Evolutionary conservation across 768 basidiomycete species (phyloP).

Genomic region (Leucocoprinus birnbaumii): DNA sequence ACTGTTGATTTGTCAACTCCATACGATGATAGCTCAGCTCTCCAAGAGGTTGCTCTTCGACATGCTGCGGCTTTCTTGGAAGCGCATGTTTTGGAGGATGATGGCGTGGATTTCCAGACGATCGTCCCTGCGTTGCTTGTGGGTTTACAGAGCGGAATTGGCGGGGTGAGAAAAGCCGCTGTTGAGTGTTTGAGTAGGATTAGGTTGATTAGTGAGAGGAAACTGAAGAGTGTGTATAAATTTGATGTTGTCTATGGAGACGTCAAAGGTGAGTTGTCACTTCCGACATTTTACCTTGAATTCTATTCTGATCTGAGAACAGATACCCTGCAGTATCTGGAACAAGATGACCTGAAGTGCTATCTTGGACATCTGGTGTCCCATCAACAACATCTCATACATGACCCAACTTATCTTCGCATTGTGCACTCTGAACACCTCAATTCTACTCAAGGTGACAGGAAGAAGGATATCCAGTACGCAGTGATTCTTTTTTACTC

Average conservation of each 20-base stretch:
- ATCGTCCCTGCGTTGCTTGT: conserved; percentile 70
- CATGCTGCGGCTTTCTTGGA: conserved; percentile 82
- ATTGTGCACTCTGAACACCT: conserved; percentile 61
- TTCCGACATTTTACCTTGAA: conserved; percentile 5
- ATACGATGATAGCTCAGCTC: conserved; percentile 20
- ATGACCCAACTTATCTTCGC: conserved; percentile 57
- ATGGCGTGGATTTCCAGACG: conserved; percentile 74
- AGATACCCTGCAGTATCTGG: conserved; percentile 65
- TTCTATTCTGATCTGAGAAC: background rate
- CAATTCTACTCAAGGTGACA: conserved; percentile 43
- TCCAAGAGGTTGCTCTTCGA: conserved; percentile 54
- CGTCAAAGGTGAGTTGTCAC: conserved; percentile 43
- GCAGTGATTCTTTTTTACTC: conserved; percentile 19
- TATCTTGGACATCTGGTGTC: conserved; percentile 54
- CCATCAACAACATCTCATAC: conserved; percentile 51
- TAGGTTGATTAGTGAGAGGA: conserved; percentile 34
- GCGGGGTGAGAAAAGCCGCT: conserved; percentile 45
- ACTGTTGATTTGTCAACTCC: conserved; percentile 18
- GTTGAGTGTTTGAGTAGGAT: conserved; percentile 54
- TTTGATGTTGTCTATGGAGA: conserved; percentile 73
- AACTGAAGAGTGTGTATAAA: conserved; percentile 59
- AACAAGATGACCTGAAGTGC: conserved; percentile 55
- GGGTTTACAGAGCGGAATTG: conserved; percentile 46
- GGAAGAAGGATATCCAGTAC: conserved; percentile 52
- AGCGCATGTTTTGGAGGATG: conserved; percentile 55